These are phyloP conservation scores for Metschnikowia colocasiae DNA, from an alignment of 805 yeast genomes.

Conservation along the genomic window DNA sequence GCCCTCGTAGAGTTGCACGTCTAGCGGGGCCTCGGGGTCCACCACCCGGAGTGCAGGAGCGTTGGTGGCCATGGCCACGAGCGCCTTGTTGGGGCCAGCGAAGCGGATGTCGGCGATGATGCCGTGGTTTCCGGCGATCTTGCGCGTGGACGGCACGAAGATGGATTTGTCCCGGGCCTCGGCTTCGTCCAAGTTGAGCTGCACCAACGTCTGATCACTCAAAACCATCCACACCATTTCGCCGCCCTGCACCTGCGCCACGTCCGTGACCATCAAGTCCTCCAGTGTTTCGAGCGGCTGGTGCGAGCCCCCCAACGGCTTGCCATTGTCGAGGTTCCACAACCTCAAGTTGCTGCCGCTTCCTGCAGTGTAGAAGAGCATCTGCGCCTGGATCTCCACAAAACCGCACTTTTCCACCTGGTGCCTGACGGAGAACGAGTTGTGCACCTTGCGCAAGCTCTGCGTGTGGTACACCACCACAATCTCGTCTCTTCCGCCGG, in stretches of 20 bases:
- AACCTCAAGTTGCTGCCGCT: slow-evolving; percentile 64
- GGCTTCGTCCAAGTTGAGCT: slow-evolving; percentile 34
- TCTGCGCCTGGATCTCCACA: slow-evolving; percentile 26
- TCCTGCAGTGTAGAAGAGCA: slow-evolving; percentile 70
- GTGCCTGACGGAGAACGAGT: slow-evolving; percentile 70
- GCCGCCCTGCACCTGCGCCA: slow-evolving; percentile 36
- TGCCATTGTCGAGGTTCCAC: slow-evolving; percentile 54
- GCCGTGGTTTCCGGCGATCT: slow-evolving; percentile 91
- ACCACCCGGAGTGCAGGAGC: slow-evolving; percentile 83
- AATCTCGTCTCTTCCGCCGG: slow-evolving; percentile 89
- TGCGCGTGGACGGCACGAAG: slow-evolving; percentile 43
- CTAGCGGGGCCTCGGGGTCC: slow-evolving; percentile 56
- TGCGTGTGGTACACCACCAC: slow-evolving; percentile 55
- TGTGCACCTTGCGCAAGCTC: slow-evolving; percentile 47
- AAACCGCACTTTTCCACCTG: slow-evolving; percentile 73
- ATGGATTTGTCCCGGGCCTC: slow-evolving; percentile 17
- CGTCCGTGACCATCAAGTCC: slow-evolving; percentile 68
- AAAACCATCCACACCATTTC: slow-evolving; percentile 48
- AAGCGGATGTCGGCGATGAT: slow-evolving; percentile 86
- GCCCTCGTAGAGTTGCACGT: slow-evolving; percentile 66
- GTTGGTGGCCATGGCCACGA: slow-evolving; percentile 86
- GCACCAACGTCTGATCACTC: slow-evolving; percentile 80
- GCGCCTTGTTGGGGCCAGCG: slow-evolving; percentile 57
- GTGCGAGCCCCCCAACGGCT: slow-evolving; percentile 41
- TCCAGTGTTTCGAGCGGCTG: slow-evolving; percentile 59